phyloP scores from a whole-genome alignment of 2,329 filamentous ascomycete species.

The Fusarium verticillioides region DNA sequence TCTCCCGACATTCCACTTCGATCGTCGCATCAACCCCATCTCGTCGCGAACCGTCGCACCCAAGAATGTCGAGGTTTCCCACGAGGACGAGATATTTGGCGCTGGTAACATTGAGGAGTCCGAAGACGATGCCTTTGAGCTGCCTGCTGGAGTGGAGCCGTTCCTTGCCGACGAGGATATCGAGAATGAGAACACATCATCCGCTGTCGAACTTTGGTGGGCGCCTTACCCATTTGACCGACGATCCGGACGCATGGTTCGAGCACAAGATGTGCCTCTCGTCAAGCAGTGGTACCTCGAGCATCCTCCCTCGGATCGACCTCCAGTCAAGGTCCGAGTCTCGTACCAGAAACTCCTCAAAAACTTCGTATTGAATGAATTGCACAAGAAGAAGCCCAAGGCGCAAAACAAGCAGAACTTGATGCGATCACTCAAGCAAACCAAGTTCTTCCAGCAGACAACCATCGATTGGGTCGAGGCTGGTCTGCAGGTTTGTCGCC shows the following conservation, averaged over 20 bases:
- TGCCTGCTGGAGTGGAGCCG: slow-evolving; percentile 83
- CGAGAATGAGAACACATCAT: slow-evolving; percentile 87
- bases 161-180: slow-evolving; percentile 92
- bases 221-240: slow-evolving; percentile 96
- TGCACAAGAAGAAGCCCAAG: slow-evolving; percentile 96
- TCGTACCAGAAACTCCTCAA: slow-evolving; percentile 99
- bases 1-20: slow-evolving; percentile 96
- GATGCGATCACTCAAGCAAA: slow-evolving; percentile 88
- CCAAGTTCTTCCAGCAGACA: slow-evolving; percentile 99
- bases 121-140: slow-evolving; percentile 85
- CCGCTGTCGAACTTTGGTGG: slow-evolving; percentile 97
- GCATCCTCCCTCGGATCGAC: slow-evolving; percentile 84
- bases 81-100: slow-evolving; percentile 95
- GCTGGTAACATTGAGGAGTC: slow-evolving; percentile 76
- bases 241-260: slow-evolving; percentile 93
- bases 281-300: slow-evolving; percentile 99
- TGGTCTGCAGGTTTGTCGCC: slow-evolving; percentile 95
- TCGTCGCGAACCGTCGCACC: slow-evolving; percentile 93
- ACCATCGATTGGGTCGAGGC: slow-evolving; percentile 99
- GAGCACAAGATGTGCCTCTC: slow-evolving; percentile 94
- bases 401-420: slow-evolving; percentile 95
- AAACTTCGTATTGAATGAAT: slow-evolving; percentile 93
- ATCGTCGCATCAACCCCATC: slow-evolving; percentile 97
- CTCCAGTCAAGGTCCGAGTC: slow-evolving; percentile 96
- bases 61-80: slow-evolving; percentile 90